These are phyloP conservation scores for Exophiala lecanii-corni DNA, from an alignment of 2,329 filamentous ascomycete species.

Conservation along the genomic window DNA sequence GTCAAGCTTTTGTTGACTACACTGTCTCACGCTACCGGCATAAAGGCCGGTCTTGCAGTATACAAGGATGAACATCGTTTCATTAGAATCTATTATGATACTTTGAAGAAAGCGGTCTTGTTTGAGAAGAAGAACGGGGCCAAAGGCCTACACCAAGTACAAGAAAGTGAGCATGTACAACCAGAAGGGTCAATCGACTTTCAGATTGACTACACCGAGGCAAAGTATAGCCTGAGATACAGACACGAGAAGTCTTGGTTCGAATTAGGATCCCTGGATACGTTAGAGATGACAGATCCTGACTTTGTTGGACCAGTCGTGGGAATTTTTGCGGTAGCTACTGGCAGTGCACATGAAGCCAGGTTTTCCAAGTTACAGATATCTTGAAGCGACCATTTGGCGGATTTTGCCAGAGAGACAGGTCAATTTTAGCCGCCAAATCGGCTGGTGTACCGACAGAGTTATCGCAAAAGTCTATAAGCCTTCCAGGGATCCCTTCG, in stretches of 20 bases:
- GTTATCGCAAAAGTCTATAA: too few relatives aligned
- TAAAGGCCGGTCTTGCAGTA: slow-evolving; percentile 5
- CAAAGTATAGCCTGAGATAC: slow-evolving; percentile 4
- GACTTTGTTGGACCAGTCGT: slow-evolving; percentile 35
- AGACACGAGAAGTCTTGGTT: slow-evolving; percentile 2
- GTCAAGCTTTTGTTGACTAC: background rate
- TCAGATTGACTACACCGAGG: slow-evolving; percentile 10
- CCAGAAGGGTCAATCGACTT: slow-evolving; percentile 1
- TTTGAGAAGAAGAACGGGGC: slow-evolving; percentile 23
- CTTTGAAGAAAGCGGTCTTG: slow-evolving; percentile 7
- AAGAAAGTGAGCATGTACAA: background rate
- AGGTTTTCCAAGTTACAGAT: background rate
- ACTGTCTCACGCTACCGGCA: background rate
- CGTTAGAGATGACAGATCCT: slow-evolving; percentile 30
- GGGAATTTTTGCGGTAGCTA: slow-evolving; percentile 29
- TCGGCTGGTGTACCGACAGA: too few relatives aligned
- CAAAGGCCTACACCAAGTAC: slow-evolving; percentile 14
- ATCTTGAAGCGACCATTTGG: too few relatives aligned
- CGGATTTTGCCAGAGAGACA: too few relatives aligned
- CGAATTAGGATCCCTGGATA: slow-evolving; percentile 23
- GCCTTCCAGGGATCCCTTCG: too few relatives aligned
- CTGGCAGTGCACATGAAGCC: background rate
- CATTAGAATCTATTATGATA: slow-evolving; percentile 24
- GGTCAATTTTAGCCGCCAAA: too few relatives aligned
- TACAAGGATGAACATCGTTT: slow-evolving; percentile 25